Conservation (phyloP, 345 rosid genomes). For the Geranium rotundifolium region DNA sequence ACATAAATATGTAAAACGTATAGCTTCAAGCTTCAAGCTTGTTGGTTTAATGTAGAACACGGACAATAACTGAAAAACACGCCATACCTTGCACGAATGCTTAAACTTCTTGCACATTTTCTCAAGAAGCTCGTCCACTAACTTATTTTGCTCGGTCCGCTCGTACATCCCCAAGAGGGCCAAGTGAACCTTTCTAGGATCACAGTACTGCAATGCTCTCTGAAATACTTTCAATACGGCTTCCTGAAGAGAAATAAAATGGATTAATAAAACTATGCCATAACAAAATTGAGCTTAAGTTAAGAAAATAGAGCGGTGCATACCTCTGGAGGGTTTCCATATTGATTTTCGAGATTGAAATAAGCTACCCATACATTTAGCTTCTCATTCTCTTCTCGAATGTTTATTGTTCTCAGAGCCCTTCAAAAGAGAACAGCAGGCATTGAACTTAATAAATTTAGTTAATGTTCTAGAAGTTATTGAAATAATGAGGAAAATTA, state of each 20-base stretch:
- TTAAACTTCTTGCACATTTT: constrained; percentile 83
- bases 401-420: constrained; percentile 85
- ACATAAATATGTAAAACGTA: constrained; percentile 4
- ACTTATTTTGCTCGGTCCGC: constrained; percentile 63
- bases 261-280: neutral
- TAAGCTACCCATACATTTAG: too few species aligned
- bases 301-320: neutral
- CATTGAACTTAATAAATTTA: neutral
- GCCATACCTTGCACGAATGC: constrained; percentile 77
- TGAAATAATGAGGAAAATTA: too few species aligned
- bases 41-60: neutral
- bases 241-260: constrained; percentile 41
- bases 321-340: too few species aligned
- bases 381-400: too few species aligned
- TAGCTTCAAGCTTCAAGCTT: constrained; percentile 1
- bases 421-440: constrained; percentile 28
- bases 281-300: neutral
- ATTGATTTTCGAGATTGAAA: too few species aligned
- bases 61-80: constrained; percentile 2
- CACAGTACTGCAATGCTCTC: constrained; percentile 83
- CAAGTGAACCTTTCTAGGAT: constrained; percentile 65
- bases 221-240: constrained; percentile 70
- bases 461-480: too few species aligned
- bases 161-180: constrained; percentile 80
- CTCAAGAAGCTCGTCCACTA: constrained; percentile 63